Percentiles rank a stretch among this genome's conserved stretches.
Conservation (phyloP, 2,329 filamentous ascomycete genomes). For the Diaporthe helianthi region DNA sequence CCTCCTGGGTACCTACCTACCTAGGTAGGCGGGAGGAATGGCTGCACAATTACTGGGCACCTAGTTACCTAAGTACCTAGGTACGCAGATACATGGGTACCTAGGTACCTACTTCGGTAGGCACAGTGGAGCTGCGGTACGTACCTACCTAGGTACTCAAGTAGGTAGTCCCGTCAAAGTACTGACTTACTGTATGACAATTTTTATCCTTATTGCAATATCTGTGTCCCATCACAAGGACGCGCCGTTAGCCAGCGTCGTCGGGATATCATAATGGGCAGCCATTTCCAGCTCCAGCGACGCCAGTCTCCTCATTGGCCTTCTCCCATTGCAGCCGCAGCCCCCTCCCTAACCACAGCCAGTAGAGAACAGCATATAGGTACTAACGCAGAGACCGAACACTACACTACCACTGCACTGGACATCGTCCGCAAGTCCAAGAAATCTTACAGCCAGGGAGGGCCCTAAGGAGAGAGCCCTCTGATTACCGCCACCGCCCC, state of each 20-base stretch:
- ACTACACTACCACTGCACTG: not conserved
- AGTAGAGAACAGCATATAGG: constrained; percentile 2
- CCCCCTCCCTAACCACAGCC: not conserved
- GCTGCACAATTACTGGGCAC: not conserved
- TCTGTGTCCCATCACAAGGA: constrained; percentile 22
- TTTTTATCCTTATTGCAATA: constrained; percentile 23
- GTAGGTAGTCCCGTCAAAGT: not conserved
- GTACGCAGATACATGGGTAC: no score
- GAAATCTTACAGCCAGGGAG: not conserved
- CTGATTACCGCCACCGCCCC: not conserved
- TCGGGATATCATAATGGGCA: constrained; percentile 33
- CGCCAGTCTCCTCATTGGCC: constrained; percentile 17
- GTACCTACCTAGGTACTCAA: not conserved
- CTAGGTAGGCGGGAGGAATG: no score
- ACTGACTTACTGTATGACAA: no score
- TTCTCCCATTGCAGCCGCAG: not conserved
- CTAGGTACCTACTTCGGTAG: constrained; percentile 15
- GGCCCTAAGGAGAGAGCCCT: not conserved
- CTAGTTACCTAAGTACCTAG: not conserved
- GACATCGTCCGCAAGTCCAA: not conserved
- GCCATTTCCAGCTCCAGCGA: constrained; percentile 13
- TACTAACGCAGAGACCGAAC: not conserved
- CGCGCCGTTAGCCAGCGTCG: constrained; percentile 31
- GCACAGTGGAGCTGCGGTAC: not conserved
- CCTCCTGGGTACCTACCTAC: no score